These are phyloP conservation scores for Cokeromyces recurvatus DNA, from an alignment of 371 early-diverging fungal genomes.

Conservation along the genomic window DNA sequence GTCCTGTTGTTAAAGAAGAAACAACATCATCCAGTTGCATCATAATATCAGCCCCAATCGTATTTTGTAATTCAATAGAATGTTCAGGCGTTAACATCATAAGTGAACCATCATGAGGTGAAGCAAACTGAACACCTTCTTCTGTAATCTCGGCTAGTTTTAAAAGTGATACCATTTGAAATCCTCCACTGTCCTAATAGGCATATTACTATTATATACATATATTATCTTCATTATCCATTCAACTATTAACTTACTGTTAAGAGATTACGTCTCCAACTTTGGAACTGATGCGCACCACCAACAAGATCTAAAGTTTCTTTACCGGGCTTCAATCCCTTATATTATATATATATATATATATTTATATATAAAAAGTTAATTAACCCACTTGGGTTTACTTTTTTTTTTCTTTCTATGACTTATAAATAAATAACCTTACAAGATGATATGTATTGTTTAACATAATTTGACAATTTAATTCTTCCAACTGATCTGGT, in stretches of 20 bases:
- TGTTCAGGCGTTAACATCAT: constrained; percentile 96
- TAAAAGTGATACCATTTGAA: constrained; percentile 92
- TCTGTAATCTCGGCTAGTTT: constrained; percentile 87
- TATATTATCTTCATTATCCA: too few species aligned
- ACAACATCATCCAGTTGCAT: constrained; percentile 98
- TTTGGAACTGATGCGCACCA: constrained; percentile 87
- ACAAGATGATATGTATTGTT: constrained; percentile 92
- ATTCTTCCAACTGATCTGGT: constrained; percentile 69
- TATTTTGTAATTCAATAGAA: constrained; percentile 89
- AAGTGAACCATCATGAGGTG: constrained; percentile 76
- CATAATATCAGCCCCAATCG: constrained; percentile 96
- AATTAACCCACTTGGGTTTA: too few species aligned
- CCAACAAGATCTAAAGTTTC: constrained; percentile 74
- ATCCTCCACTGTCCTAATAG: constrained; percentile 83
- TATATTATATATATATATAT: too few species aligned
- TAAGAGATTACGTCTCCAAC: constrained; percentile 81
- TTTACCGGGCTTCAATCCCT: constrained; percentile 63
- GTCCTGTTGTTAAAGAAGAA: constrained; percentile 77
- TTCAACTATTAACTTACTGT: constrained; percentile 59
- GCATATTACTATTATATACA: too few species aligned
- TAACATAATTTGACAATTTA: constrained; percentile 91
- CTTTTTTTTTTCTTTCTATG: too few species aligned
- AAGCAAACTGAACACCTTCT: constrained; percentile 89
- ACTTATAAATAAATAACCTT: constrained; percentile 4
- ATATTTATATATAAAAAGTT: background rate